Evolutionary conservation across 352 stramenopile species (phyloP).

Genomic region (Phytophthora niederhauseri): DNA sequence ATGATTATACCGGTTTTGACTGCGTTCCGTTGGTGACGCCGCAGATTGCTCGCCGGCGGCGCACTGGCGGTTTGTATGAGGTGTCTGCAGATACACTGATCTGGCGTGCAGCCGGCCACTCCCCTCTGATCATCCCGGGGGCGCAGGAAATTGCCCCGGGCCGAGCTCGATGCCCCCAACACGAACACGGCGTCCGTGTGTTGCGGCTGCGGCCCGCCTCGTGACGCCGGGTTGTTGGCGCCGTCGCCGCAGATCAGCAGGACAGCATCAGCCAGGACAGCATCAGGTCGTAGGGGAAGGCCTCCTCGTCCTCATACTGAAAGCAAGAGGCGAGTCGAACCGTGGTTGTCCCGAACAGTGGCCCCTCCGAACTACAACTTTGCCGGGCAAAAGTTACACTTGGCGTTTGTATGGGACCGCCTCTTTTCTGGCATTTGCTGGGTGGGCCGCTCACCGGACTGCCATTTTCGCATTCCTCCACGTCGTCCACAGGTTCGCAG

Average conservation of each 20-base stretch:
- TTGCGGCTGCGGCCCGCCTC: too few relatives aligned
- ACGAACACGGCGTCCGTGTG: not conserved
- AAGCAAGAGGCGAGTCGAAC: not conserved
- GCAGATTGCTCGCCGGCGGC: not conserved
- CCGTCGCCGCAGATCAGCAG: not conserved
- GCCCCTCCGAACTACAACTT: not conserved
- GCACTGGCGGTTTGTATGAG: not conserved
- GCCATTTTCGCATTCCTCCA: slow-evolving; percentile 20
- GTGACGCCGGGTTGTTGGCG: not conserved
- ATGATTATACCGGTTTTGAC: not conserved
- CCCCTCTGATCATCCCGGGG: too few relatives aligned
- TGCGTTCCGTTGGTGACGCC: too few relatives aligned
- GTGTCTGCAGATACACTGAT: not conserved
- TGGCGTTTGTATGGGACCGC: not conserved
- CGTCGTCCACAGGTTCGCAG: slow-evolving; percentile 27
- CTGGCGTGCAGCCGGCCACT: not conserved
- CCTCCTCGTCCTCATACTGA: not conserved
- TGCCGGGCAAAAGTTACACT: not conserved
- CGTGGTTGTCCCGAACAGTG: not conserved
- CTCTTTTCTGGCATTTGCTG: not conserved
- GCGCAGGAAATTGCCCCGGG: not conserved
- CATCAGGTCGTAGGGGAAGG: not conserved
- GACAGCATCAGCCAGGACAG: not conserved
- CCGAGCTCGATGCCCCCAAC: not conserved
- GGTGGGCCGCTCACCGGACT: not conserved